Conservation (phyloP, 2,329 filamentous ascomycete species). For the Scytalidium lignicola region DNA sequence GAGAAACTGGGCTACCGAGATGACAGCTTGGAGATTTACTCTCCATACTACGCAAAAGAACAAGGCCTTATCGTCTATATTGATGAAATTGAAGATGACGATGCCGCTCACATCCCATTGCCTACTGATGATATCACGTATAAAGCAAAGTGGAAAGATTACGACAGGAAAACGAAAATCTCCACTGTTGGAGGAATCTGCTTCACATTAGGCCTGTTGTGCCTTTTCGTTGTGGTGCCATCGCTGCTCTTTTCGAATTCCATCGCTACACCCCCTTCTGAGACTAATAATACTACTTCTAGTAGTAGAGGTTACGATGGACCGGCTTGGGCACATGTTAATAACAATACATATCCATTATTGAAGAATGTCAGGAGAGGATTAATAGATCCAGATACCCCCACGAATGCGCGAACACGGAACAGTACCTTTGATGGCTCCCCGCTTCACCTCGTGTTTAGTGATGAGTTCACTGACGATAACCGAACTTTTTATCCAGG, state of each 20-base stretch:
- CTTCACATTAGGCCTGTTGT: conserved; percentile 41
- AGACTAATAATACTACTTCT: conserved; percentile 33
- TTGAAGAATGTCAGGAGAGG: conserved; percentile 41
- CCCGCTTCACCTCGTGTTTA: conserved; percentile 45
- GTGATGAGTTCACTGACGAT: conserved; percentile 49
- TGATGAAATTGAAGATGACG: conserved; percentile 47
- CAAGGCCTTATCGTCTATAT: conserved; percentile 36
- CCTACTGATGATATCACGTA: conserved; percentile 40
- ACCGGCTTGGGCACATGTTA: conserved; percentile 39
- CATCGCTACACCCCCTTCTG: conserved; percentile 27
- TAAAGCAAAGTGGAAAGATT: conserved; percentile 38
- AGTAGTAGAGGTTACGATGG: conserved; percentile 11
- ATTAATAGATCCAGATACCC: conserved; percentile 49
- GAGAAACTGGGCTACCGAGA: conserved; percentile 38
- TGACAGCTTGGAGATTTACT: conserved; percentile 40
- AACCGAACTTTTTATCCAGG: conserved; percentile 50
- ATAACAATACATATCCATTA: conserved; percentile 40
- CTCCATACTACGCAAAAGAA: conserved; percentile 34
- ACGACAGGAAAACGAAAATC: conserved; percentile 35
- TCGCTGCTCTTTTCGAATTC: conserved; percentile 39
- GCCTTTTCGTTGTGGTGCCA: conserved; percentile 45
- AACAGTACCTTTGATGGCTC: conserved; percentile 38
- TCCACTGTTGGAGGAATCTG: conserved; percentile 33
- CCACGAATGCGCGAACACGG: conserved; percentile 37
- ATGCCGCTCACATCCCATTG: conserved; percentile 47